Evolutionary conservation across 371 early-diverging fungal genomes (phyloP).

Genomic region (Apophysomyces variabilis): DNA sequence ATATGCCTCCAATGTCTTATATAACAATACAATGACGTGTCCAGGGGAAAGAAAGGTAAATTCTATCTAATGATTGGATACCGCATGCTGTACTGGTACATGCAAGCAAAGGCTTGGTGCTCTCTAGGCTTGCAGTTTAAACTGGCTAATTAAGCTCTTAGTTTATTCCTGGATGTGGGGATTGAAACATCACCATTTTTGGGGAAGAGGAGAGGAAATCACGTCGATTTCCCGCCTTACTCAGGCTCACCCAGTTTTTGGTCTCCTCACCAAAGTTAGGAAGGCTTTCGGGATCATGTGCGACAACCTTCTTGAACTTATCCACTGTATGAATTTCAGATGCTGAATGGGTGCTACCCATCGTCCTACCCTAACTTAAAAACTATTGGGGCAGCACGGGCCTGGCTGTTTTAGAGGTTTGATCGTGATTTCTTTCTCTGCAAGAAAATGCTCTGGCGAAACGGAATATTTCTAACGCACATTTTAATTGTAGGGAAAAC

Average conservation of each 20-base stretch:
- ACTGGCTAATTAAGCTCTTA: not conserved
- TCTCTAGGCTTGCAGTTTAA: not conserved
- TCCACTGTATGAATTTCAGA: not conserved
- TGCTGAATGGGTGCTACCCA: not conserved
- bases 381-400: not conserved
- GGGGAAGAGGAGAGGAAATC: constrained; percentile 1
- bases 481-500: too few species aligned
- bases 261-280: too few species aligned
- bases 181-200: not conserved
- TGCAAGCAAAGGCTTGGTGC: not conserved
- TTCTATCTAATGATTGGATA: not conserved
- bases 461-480: too few species aligned
- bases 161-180: constrained; percentile 3
- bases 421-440: too few species aligned
- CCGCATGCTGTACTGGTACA: not conserved
- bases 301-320: not conserved
- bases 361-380: not conserved
- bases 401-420: too few species aligned
- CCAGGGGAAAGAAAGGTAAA: not conserved
- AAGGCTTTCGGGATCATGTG: too few species aligned
- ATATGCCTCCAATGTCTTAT: not conserved
- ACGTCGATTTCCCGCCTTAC: not conserved
- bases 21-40: not conserved
- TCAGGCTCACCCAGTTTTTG: too few species aligned
- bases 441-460: too few species aligned